Base-by-base conservation (phyloP, 78 protist species). In the Chrysochromulina tobinii region DNA sequence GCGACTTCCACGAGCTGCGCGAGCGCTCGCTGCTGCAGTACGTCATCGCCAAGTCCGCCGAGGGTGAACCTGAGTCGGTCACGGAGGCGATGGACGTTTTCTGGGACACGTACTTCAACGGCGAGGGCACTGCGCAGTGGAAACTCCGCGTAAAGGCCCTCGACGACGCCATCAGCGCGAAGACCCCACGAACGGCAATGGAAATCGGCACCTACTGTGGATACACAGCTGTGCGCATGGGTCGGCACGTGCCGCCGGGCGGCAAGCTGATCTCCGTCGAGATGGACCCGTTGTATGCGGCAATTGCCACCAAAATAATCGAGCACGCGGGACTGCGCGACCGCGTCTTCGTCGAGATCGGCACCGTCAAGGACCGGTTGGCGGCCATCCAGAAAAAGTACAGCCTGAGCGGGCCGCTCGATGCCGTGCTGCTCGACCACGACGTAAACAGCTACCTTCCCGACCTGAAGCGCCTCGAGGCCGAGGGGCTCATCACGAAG, bases 61-160 rank as follows among this genome's bases (percentile, higher is more conserved):
- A 75, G 83, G 83, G 83, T 18, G 83, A 75, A 3, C 58, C 83
- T 21, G 58, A 38, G 14, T 38, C 83, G 23, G 83, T 75, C 27
- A 11, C 50, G 38, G 8, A 75, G 4, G 51, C 83, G 83, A 75
- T 75, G 83, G 83, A 75, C 83, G 83, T 50, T 12, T 75, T 75
- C 57, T 75, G 83, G 83, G 83, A 75, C 83, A 75, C 83, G 54
- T 75, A 75, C 83, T 75, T 75, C 23, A 75, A 75, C 57, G 83
- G 83, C 25, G 83, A 11, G 17, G 83, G 83, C 57, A 15, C 83
- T 9, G 59, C 58, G 25, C 58, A 27, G 57, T 75, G 83, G 83
- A 75, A 75, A 23, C 83, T 75, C 12, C 83, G 83, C 57, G 58
- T 11, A 7, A 1, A 4, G 51, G 89, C 68, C 53, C 9, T 38